A percentile compares a stretch with the other conserved stretches of the same genome.
phyloP scores from a whole-genome alignment of 2,329 filamentous ascomycete species.

The Pestalotiopsis sp. region DNA sequence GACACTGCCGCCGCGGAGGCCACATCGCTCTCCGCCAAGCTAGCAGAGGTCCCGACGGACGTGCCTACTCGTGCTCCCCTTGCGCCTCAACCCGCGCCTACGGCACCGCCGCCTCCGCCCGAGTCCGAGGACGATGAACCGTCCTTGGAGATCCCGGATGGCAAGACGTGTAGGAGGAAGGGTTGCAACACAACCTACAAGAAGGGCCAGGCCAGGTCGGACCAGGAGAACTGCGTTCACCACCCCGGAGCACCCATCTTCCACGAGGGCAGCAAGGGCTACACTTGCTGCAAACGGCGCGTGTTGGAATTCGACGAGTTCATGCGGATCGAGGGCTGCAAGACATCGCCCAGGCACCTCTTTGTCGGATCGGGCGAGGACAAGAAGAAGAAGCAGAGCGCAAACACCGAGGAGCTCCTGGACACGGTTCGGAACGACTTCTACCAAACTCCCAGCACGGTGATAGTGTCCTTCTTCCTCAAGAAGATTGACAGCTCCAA shows the following conservation, averaged over 20 bases:
- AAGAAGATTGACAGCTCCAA: slow-evolving; percentile 92
- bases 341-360: slow-evolving; percentile 78
- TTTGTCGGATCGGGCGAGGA: slow-evolving; percentile 79
- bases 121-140: slow-evolving; percentile 91
- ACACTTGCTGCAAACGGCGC: slow-evolving; percentile 92
- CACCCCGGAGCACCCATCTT: slow-evolving; percentile 93
- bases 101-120: slow-evolving; percentile 62
- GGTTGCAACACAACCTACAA: slow-evolving; percentile 72
- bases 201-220: slow-evolving; percentile 56
- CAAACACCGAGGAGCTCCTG: slow-evolving; percentile 67
- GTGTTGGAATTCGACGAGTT: slow-evolving; percentile 98
- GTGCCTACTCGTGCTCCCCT: slow-evolving; percentile 42
- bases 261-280: slow-evolving; percentile 97
- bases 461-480: slow-evolving; percentile 91
- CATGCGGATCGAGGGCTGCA: slow-evolving; percentile 91
- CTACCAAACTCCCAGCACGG: slow-evolving; percentile 84
- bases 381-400: slow-evolving; percentile 41
- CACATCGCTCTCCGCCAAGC: slow-evolving; percentile 44
- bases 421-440: slow-evolving; percentile 85
- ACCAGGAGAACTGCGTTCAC: slow-evolving; percentile 79
- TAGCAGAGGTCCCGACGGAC: slow-evolving; percentile 42
- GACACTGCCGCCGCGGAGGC: slow-evolving; percentile 43
- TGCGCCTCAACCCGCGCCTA: slow-evolving; percentile 47
- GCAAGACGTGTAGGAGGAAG: slow-evolving; percentile 75
- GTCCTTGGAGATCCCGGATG: slow-evolving; percentile 70